Evolutionary conservation across 2,329 filamentous ascomycete species (phyloP).

Genomic region (Trichoderma citrinoviride): DNA sequence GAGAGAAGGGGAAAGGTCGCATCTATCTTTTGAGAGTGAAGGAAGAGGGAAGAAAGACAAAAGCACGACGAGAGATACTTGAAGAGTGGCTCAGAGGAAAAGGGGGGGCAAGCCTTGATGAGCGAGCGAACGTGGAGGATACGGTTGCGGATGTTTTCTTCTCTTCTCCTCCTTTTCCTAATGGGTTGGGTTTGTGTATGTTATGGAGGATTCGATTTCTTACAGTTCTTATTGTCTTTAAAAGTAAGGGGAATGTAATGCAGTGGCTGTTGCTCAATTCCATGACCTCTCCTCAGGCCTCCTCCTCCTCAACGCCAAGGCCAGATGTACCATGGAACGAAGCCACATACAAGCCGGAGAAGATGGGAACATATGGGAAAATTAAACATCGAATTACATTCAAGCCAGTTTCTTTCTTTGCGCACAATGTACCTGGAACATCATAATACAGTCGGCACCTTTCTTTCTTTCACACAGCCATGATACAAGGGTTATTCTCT

Average conservation of each 20-base stretch:
- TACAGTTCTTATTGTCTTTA: not conserved
- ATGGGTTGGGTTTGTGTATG: not conserved
- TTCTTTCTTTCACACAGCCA: no score
- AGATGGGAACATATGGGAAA: not conserved
- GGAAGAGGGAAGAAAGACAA: not conserved
- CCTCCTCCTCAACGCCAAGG: not conserved
- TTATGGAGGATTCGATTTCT: not conserved
- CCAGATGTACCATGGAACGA: not conserved
- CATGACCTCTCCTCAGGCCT: not conserved
- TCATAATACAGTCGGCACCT: no score
- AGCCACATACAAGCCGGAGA: not conserved
- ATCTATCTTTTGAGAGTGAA: not conserved
- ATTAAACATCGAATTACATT: not conserved
- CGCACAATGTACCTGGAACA: slow-evolving; percentile 3
- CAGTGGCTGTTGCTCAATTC: not conserved
- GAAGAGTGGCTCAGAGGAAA: not conserved
- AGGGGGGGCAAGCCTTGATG: not conserved
- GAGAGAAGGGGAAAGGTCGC: not conserved
- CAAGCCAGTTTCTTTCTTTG: not conserved
- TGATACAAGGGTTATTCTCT: no score
- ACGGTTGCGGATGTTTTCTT: not conserved
- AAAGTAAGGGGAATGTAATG: not conserved
- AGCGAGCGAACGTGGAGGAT: not conserved
- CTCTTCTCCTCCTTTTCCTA: not conserved
- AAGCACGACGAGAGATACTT: not conserved